These are phyloP conservation scores for Triticum monococcum DNA, from an alignment of 176 grass and related monocot species.

Conservation along the genomic window DNA sequence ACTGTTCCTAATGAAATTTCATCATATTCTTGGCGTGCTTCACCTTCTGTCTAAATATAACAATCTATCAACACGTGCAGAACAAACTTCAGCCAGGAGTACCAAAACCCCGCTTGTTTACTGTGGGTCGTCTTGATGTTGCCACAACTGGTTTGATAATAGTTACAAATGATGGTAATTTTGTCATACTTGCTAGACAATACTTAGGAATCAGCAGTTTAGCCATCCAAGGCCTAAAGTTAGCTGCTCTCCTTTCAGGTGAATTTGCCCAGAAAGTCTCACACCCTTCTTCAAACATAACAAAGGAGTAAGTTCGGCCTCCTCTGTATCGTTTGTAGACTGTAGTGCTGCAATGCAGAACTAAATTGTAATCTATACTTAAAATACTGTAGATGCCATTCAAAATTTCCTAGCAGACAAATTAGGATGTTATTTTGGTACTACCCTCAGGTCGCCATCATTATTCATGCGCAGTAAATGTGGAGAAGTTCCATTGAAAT, in stretches of 20 bases:
- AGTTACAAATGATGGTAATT: conserved; percentile 93
- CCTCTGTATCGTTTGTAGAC: not conserved
- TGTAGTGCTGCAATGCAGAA: conserved; percentile 17
- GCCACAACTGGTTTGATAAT: conserved; percentile 89
- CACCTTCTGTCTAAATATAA: not conserved
- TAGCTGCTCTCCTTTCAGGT: conserved; percentile 54
- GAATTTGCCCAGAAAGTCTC: conserved; percentile 85
- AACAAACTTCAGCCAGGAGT: conserved; percentile 69
- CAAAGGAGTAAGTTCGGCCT: conserved; percentile 72
- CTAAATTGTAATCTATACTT: not conserved
- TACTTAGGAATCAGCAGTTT: not conserved
- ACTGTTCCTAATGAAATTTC: not conserved
- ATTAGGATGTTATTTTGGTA: not conserved
- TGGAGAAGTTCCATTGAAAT: not conserved
- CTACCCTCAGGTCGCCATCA: not conserved
- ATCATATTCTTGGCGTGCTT: not conserved
- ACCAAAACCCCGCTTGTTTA: conserved; percentile 89
- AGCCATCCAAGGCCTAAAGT: conserved; percentile 7
- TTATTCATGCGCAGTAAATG: conserved; percentile 6
- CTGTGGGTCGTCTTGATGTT: conserved; percentile 94
- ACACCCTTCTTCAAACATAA: conserved; percentile 91
- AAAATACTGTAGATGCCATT: not conserved
- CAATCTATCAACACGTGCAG: conserved; percentile 48
- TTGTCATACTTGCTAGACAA: conserved; percentile 5
- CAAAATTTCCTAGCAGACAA: not conserved